Evolutionary conservation across 1,139 yeast genomes (phyloP).

Genomic region (Geotrichum klebahnii): DNA sequence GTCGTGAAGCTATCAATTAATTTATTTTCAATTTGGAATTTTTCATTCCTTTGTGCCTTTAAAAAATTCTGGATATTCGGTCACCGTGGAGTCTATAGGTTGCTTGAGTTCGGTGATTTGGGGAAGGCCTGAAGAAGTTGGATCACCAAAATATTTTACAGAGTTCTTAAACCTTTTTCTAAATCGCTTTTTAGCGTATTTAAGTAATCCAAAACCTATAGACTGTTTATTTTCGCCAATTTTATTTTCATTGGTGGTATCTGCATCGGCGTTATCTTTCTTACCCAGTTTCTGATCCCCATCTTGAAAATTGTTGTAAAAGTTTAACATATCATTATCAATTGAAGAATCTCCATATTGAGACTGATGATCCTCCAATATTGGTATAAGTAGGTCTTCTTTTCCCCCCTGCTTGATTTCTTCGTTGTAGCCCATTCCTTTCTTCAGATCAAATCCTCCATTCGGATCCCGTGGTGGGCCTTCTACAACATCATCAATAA

Average conservation of each 20-base stretch:
- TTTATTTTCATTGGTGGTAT: not conserved
- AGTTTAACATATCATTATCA: not conserved
- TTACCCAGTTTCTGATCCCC: not conserved
- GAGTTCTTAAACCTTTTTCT: not conserved
- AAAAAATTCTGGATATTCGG: no score
- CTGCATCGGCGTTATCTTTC: not conserved
- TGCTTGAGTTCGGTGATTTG: not conserved
- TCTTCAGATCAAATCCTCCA: constrained; percentile 4
- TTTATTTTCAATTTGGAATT: not conserved
- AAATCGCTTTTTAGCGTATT: not conserved
- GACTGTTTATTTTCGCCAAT: not conserved
- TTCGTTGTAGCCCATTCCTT: not conserved
- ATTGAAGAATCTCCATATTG: not conserved
- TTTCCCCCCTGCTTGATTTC: not conserved
- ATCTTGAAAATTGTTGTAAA: not conserved
- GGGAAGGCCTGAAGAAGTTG: not conserved
- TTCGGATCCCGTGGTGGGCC: constrained; percentile 10
- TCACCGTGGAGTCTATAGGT: no score
- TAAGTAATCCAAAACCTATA: not conserved
- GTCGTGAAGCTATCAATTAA: not conserved
- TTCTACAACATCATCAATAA: constrained; percentile 10
- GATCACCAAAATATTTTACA: not conserved
- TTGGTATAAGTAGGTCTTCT: not conserved
- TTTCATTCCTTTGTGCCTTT: no score
- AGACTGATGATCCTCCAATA: not conserved